phyloP scores from a whole-genome alignment of 2,329 filamentous ascomycete genomes.

The Diaporthe ampelina region DNA sequence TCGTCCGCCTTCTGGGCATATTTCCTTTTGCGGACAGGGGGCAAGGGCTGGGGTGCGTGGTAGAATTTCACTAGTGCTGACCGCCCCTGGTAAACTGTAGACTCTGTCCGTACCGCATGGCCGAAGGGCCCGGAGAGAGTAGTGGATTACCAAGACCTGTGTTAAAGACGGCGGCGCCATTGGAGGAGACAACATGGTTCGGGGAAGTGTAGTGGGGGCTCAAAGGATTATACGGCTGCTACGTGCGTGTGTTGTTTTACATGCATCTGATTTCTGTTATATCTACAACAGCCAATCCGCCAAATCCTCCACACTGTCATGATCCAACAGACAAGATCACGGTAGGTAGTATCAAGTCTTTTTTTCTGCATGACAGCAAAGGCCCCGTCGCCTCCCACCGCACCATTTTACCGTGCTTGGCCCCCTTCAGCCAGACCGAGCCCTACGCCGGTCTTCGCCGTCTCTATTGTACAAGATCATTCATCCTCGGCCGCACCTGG shows the following conservation, averaged over 20 bases:
- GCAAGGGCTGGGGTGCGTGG: not conserved
- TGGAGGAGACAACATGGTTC: not conserved
- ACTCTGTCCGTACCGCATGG: not conserved
- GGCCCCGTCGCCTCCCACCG: not conserved
- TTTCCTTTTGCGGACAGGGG: not conserved
- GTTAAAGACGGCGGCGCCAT: not conserved
- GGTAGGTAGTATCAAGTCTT: conserved; percentile 11
- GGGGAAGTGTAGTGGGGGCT: not conserved
- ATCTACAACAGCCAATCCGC: conserved; percentile 31
- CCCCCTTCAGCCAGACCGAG: conserved; percentile 18
- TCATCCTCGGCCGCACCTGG: not conserved
- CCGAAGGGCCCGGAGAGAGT: not conserved
- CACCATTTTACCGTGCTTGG: conserved; percentile 11
- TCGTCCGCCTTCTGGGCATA: not conserved
- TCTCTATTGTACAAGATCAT: conserved; percentile 37
- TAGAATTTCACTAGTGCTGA: conserved; percentile 14
- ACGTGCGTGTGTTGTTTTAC: conserved; percentile 20
- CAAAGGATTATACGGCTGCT: not conserved
- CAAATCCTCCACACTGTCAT: conserved; percentile 5
- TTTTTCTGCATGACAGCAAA: conserved; percentile 16
- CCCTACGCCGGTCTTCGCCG: conserved; percentile 12
- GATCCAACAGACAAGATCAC: conserved; percentile 32
- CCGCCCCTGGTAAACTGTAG: not conserved
- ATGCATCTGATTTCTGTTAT: conserved; percentile 32
- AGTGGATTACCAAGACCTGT: not conserved